Base-by-base conservation (phyloP, 352 stramenopile genomes). In the Phytophthora ohioensis region DNA sequence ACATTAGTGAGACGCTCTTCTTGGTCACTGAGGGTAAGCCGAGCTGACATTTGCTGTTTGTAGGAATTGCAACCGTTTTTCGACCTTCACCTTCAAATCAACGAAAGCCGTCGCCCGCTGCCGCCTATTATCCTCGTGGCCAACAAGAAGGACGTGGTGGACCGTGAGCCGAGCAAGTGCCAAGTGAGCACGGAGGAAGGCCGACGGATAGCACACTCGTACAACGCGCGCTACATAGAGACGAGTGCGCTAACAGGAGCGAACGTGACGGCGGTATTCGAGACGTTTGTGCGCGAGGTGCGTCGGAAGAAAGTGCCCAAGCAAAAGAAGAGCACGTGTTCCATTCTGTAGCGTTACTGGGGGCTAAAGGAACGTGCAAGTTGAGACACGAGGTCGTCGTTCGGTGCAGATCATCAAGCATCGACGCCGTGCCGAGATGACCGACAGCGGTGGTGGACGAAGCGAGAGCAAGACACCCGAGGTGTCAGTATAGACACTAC, bases 111-210 rank as follows among this genome's bases (percentile, higher is more conserved):
- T 35, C 84, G 85, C 2, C 82, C 85, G 30, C 68, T 92, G 43
- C 87, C 89, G 34, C 90, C 90, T 30, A 95, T 97, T 72, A 90
- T 97, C 53, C 73, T 97, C 21, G 88, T 97, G 34, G 90, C 88
- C 54, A 97, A 97, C 77, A 97, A 97, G 72, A 96, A 95, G 59
- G 88, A 95, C 59, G 78, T 95, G 57, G 85, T 94, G 32, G 88
- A 95, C 61, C 80, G 88, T 42, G 86, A 95, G 59, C 84, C 87
- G 46, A 88, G 69, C 75, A 92, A 90, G 54, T 92, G 84, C 74
- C 85, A 94, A 79, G 87, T 95, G 71, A 93, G 84, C 65, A 94
- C 85, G 62, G 88, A 95, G 53, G 87, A 95, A 75, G 88, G 88
- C 5, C 79, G 85, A 54, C 83, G 85, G 66, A 91, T 95, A 90